Evolutionary conservation across 1,284 basidiomycete species (phyloP).

Genomic region (Cutaneotrichosporon dermatis): DNA sequence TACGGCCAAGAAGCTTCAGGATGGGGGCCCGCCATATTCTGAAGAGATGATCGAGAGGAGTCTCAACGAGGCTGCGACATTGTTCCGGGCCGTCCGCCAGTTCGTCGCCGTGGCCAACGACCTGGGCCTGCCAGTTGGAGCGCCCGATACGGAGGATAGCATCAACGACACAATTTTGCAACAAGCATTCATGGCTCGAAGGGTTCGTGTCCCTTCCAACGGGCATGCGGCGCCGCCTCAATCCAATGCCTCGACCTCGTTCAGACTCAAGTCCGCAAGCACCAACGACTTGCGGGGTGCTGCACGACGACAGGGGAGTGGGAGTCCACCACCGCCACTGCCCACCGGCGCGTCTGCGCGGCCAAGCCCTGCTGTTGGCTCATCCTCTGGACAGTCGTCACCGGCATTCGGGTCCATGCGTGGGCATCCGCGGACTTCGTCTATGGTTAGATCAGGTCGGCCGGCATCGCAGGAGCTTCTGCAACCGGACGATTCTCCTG

Average conservation of each 20-base stretch:
- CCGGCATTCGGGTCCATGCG: slow-evolving; percentile 13
- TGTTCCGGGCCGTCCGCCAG: background rate
- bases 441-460: background rate
- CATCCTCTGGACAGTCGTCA: slow-evolving; percentile 22
- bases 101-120: slow-evolving; percentile 3
- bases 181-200: background rate
- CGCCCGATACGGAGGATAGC: background rate
- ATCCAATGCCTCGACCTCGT: background rate
- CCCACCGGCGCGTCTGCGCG: background rate
- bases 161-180: background rate
- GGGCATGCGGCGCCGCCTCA: background rate
- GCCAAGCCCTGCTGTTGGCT: slow-evolving; percentile 15
- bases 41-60: slow-evolving; percentile 4
- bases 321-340: slow-evolving; percentile 39
- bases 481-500: slow-evolving; percentile 3
- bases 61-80: background rate
- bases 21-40: background rate
- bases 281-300: slow-evolving; percentile 55
- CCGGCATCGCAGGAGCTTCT: slow-evolving; percentile 5
- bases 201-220: background rate
- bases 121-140: background rate
- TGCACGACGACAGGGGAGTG: slow-evolving; percentile 30
- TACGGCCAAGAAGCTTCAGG: background rate
- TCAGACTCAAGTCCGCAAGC: slow-evolving; percentile 51
- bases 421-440: slow-evolving; percentile 8